A percentile compares a stretch with the other conserved stretches of the same genome.
Evolutionary conservation across 495 filamentous ascomycete species (phyloP).

Genomic region (Aspergillus conjunctus): DNA sequence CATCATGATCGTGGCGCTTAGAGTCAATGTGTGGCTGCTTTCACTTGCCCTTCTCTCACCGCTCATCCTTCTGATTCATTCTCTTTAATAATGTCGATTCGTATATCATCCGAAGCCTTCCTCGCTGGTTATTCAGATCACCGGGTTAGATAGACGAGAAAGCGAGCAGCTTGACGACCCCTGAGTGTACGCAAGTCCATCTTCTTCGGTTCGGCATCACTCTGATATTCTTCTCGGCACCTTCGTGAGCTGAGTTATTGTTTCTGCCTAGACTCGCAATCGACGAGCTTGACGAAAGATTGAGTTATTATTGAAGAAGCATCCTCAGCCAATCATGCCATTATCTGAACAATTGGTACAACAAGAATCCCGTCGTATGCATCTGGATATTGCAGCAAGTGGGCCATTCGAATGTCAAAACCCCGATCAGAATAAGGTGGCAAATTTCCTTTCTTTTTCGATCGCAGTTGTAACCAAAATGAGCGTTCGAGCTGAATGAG

Average conservation of each 20-base stretch:
- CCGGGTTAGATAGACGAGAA: too few species aligned
- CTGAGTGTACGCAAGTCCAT: too few species aligned
- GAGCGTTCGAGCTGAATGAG: conserved; percentile 1
- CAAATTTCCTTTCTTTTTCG: conserved; percentile 6
- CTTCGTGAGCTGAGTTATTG: too few species aligned
- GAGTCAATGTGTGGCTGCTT: neutral
- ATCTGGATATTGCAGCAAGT: conserved; percentile 18
- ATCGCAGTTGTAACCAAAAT: conserved; percentile 1
- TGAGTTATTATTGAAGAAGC: neutral
- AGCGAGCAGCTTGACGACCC: too few species aligned
- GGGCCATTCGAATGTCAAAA: conserved; percentile 12
- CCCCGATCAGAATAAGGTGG: conserved; percentile 8
- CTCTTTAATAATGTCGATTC: neutral
- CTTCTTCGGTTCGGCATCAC: too few species aligned
- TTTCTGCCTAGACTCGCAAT: neutral
- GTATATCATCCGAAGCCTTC: neutral
- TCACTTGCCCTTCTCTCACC: conserved; percentile 6
- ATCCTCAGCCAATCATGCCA: neutral
- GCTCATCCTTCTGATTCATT: conserved; percentile 12
- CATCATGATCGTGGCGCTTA: neutral
- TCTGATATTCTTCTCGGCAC: too few species aligned
- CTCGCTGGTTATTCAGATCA: neutral
- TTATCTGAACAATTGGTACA: conserved; percentile 7
- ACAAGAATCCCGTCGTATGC: neutral
- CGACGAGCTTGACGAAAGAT: neutral